Conservation (phyloP, 2,329 filamentous ascomycete species). For the Hymenoscyphus infarciens region DNA sequence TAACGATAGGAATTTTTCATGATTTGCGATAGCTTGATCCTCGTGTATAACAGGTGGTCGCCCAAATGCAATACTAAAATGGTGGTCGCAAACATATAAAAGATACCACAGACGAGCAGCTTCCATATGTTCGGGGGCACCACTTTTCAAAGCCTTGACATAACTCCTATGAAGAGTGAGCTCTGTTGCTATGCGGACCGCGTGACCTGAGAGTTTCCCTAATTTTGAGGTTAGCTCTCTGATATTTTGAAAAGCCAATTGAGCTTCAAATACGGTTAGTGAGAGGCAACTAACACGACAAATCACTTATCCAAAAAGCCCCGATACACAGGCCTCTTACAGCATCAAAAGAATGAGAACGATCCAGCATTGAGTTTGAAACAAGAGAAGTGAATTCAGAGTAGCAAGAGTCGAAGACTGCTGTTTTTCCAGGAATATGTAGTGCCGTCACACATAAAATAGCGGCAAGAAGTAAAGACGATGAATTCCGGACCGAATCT, state of each 20-base stretch:
- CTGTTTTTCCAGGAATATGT: slow-evolving; percentile 52
- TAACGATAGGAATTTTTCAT: slow-evolving; percentile 50
- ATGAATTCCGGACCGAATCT: slow-evolving; percentile 50
- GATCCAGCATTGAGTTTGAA: slow-evolving; percentile 54
- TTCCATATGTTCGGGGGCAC: slow-evolving; percentile 46
- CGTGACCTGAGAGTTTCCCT: slow-evolving; percentile 56
- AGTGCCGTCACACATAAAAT: slow-evolving; percentile 57
- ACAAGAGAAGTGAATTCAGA: slow-evolving; percentile 55
- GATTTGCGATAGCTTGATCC: slow-evolving; percentile 52
- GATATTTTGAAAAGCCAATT: not conserved
- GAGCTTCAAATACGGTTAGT: not conserved
- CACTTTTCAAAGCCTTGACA: slow-evolving; percentile 46
- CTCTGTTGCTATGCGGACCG: slow-evolving; percentile 55
- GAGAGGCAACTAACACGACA: slow-evolving; percentile 34
- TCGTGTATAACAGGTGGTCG: slow-evolving; percentile 58
- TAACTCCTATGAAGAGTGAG: slow-evolving; percentile 53
- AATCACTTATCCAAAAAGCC: slow-evolving; percentile 60
- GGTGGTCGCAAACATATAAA: slow-evolving; percentile 63
- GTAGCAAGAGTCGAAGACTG: slow-evolving; percentile 53
- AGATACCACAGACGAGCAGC: slow-evolving; percentile 60
- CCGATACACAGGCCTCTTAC: slow-evolving; percentile 58
- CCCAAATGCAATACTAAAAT: slow-evolving; percentile 63
- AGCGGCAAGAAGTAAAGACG: slow-evolving; percentile 52
- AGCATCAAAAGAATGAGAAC: slow-evolving; percentile 54
- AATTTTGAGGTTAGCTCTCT: not conserved